These are phyloP conservation scores for Ormosia emarginata DNA, from an alignment of 306 rosid species.

Conservation along the genomic window DNA sequence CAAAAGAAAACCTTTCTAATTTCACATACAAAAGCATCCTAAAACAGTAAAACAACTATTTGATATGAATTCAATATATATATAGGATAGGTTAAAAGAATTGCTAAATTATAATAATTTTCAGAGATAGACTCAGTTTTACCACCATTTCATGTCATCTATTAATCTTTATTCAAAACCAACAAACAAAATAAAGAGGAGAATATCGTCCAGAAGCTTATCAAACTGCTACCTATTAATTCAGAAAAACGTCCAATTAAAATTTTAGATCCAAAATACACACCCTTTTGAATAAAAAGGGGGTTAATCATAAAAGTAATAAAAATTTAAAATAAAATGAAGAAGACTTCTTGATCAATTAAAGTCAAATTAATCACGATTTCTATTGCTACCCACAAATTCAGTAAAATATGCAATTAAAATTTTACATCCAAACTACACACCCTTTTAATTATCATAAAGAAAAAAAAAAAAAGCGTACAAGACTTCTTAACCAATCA, in stretches of 20 bases:
- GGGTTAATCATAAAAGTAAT: too few species aligned
- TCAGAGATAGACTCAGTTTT: too few species aligned
- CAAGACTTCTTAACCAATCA: too few species aligned
- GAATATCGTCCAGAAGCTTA: not conserved
- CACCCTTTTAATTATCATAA: too few species aligned
- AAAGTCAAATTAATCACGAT: not conserved
- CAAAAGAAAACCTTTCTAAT: not conserved
- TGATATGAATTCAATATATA: too few species aligned
- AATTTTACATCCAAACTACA: not conserved
- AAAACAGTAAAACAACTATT: too few species aligned
- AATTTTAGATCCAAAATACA: not conserved
- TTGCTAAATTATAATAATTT: not conserved
- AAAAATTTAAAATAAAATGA: too few species aligned
- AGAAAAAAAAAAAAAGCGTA: too few species aligned
- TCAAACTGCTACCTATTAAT: not conserved
- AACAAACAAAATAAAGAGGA: not conserved
- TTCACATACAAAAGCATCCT: not conserved
- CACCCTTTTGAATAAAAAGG: too few species aligned
- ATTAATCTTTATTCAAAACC: not conserved
- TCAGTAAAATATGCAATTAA: not conserved
- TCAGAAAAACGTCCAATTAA: not conserved
- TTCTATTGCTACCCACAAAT: not conserved
- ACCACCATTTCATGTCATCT: too few species aligned
- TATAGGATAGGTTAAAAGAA: too few species aligned
- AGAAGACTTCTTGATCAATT: not conserved